A percentile compares a stretch with the other conserved stretches of the same genome.
Conservation (phyloP, 1,284 basidiomycete species). For the Anthracocystis setariae region DNA sequence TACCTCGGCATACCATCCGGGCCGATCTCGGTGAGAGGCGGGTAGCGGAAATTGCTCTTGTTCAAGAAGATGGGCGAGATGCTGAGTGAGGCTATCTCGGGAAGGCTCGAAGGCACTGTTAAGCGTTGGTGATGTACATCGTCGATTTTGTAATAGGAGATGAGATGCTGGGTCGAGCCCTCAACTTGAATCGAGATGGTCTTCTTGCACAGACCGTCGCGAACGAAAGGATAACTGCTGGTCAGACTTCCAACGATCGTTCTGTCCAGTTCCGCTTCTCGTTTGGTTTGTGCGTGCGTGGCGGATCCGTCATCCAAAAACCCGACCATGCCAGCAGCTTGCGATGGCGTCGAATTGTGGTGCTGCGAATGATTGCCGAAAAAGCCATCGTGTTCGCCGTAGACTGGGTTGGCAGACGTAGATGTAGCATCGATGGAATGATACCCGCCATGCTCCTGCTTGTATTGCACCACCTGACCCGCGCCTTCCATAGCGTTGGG, state of each 20-base stretch:
- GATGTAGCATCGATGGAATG: slow-evolving; percentile 12
- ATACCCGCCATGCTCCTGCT: slow-evolving; percentile 20
- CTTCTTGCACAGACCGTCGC: slow-evolving; percentile 71
- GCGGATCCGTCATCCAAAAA: slow-evolving; percentile 16
- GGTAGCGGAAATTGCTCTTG: slow-evolving; percentile 88
- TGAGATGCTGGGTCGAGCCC: slow-evolving; percentile 89
- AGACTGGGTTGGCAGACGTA: slow-evolving; percentile 24
- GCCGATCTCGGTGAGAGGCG: slow-evolving; percentile 85
- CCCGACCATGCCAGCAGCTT: slow-evolving; percentile 40
- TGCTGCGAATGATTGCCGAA: slow-evolving; percentile 13
- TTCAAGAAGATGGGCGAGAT: slow-evolving; percentile 89
- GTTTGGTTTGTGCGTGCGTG: slow-evolving; percentile 12
- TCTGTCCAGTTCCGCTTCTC: slow-evolving; percentile 50
- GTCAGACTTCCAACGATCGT: slow-evolving; percentile 62
- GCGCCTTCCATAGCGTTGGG: slow-evolving; percentile 27
- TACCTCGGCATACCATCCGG: slow-evolving; percentile 81
- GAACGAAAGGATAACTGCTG: slow-evolving; percentile 59
- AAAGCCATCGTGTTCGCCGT: slow-evolving; percentile 24
- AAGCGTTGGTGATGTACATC: slow-evolving; percentile 89
- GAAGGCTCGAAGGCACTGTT: slow-evolving; percentile 85
- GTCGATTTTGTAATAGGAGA: slow-evolving; percentile 93
- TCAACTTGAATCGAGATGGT: slow-evolving; percentile 91
- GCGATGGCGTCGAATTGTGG: slow-evolving; percentile 6
- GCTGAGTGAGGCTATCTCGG: slow-evolving; percentile 84
- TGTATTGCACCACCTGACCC: slow-evolving; percentile 20